Percentiles rank a stretch among this genome's conserved stretches.
These are phyloP conservation scores for Epichloe brachyelytri DNA, from an alignment of 2,329 filamentous ascomycete genomes.

Conservation along the genomic window DNA sequence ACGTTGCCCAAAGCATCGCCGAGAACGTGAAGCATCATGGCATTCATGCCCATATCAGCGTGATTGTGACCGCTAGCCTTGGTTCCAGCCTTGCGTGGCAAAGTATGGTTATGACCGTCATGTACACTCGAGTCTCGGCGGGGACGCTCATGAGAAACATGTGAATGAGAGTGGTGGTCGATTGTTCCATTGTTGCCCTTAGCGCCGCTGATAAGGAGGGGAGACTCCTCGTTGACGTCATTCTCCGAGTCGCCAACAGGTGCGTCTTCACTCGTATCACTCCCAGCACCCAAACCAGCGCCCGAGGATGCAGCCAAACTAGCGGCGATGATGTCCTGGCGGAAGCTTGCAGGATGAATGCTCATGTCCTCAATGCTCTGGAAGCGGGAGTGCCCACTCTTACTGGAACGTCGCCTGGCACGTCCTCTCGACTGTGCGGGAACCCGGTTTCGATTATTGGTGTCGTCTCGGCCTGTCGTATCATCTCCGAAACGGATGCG, in stretches of 20 bases:
- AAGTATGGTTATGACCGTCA: constrained; percentile 65
- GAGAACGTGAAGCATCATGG: constrained; percentile 62
- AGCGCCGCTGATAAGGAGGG: constrained; percentile 25
- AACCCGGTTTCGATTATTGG: constrained; percentile 17
- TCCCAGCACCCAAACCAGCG: constrained; percentile 41
- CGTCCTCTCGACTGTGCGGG: constrained; percentile 25
- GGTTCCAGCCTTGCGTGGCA: constrained; percentile 49
- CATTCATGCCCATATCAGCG: constrained; percentile 89
- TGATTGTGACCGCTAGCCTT: constrained; percentile 64
- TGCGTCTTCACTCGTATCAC: constrained; percentile 36
- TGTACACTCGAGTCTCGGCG: constrained; percentile 45
- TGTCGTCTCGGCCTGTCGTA: constrained; percentile 13
- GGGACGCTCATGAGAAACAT: constrained; percentile 12
- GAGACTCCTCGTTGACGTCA: constrained; percentile 31
- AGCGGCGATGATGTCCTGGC: constrained; percentile 86
- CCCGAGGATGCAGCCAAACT: constrained; percentile 40
- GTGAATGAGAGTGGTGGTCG: constrained; percentile 12
- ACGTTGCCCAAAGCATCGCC: constrained; percentile 80
- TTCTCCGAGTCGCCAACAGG: constrained; percentile 28
- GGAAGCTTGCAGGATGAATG: constrained; percentile 79
- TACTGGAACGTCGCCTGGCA: constrained; percentile 31
- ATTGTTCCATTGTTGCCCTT: constrained; percentile 19
- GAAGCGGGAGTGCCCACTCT: constrained; percentile 44
- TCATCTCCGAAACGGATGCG: constrained; percentile 28
- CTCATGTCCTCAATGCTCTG: constrained; percentile 60